A percentile compares a stretch with the other conserved stretches of the same genome.
Evolutionary conservation across 2,329 filamentous ascomycete genomes (phyloP).

Genomic region (Tolypocladium pustulatum): DNA sequence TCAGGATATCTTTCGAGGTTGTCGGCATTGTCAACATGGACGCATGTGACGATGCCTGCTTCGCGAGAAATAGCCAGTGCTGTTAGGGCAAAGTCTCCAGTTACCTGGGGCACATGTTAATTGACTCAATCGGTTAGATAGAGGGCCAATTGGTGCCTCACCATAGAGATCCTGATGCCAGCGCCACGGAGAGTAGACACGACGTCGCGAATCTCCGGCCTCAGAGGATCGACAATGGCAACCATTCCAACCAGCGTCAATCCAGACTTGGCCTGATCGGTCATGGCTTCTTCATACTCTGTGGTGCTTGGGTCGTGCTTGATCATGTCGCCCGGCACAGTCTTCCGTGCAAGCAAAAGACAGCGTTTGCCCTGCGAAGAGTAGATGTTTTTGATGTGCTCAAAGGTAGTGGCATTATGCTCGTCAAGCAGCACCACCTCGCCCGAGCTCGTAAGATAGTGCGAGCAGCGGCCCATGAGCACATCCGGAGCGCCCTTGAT

Average conservation of each 20-base stretch:
- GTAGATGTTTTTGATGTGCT: conserved; percentile 55
- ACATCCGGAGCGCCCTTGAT: conserved; percentile 75
- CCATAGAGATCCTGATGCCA: conserved; percentile 71
- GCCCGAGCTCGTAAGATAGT: conserved; percentile 46
- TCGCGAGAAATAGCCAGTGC: conserved; percentile 63
- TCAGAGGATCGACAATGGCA: conserved; percentile 68
- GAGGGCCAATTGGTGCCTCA: conserved; percentile 15
- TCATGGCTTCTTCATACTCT: conserved; percentile 42
- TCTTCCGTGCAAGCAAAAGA: conserved; percentile 54
- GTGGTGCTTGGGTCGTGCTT: conserved; percentile 29
- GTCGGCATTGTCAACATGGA: conserved; percentile 40
- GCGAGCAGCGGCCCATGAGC: conserved; percentile 51
- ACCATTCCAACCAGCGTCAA: conserved; percentile 65
- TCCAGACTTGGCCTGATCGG: conserved; percentile 40
- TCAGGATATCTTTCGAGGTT: conserved; percentile 33
- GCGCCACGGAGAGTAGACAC: conserved; percentile 57
- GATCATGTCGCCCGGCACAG: conserved; percentile 30
- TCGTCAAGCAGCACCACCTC: conserved; percentile 37
- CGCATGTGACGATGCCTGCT: conserved; percentile 57
- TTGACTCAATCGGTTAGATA: neutral
- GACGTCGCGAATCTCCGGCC: conserved; percentile 59
- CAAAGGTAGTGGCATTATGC: conserved; percentile 33
- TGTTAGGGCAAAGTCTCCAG: conserved; percentile 67
- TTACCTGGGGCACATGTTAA: conserved; percentile 35
- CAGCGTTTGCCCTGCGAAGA: conserved; percentile 59